These are phyloP conservation scores for Boletus rex-veris DNA, from an alignment of 768 basidiomycete genomes.

Conservation along the genomic window DNA sequence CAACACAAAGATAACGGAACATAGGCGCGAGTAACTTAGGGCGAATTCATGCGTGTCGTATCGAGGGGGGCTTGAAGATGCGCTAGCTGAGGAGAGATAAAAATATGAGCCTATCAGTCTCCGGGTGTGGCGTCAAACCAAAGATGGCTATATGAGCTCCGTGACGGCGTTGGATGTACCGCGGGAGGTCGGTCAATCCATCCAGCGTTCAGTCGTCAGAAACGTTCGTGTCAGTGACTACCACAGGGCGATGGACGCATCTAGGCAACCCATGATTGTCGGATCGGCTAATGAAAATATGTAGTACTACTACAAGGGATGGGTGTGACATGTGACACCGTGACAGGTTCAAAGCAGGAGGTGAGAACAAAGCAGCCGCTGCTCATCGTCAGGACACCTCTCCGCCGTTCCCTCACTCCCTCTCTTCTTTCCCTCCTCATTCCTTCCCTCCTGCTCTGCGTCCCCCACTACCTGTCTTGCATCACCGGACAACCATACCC, in stretches of 20 bases:
- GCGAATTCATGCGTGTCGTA: too few relatives aligned
- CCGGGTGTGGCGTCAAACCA: constrained; percentile 11
- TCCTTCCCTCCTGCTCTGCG: neutral
- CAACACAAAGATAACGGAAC: too few relatives aligned
- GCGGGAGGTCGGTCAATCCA: neutral
- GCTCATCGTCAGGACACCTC: constrained; percentile 8
- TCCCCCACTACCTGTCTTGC: neutral
- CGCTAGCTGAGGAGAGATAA: neutral
- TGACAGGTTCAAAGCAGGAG: constrained; percentile 15
- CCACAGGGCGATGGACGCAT: too few relatives aligned
- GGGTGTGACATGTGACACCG: constrained; percentile 18
- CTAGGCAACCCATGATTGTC: too few relatives aligned
- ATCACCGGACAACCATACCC: neutral
- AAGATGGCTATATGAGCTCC: constrained; percentile 15
- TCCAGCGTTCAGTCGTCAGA: too few relatives aligned
- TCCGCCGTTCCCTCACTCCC: neutral
- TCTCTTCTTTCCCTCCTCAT: too few relatives aligned
- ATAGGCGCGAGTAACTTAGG: too few relatives aligned
- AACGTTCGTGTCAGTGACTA: too few relatives aligned
- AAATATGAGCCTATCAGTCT: constrained; percentile 1
- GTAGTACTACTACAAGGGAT: too few relatives aligned
- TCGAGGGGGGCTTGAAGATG: too few relatives aligned
- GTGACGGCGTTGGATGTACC: neutral
- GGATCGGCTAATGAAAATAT: too few relatives aligned
- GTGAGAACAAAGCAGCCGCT: constrained; percentile 26